Percentiles rank a stretch among this genome's conserved stretches.
phyloP scores from a whole-genome alignment of 164 flowering plant genomes.

The Liriodendron chinense region DNA sequence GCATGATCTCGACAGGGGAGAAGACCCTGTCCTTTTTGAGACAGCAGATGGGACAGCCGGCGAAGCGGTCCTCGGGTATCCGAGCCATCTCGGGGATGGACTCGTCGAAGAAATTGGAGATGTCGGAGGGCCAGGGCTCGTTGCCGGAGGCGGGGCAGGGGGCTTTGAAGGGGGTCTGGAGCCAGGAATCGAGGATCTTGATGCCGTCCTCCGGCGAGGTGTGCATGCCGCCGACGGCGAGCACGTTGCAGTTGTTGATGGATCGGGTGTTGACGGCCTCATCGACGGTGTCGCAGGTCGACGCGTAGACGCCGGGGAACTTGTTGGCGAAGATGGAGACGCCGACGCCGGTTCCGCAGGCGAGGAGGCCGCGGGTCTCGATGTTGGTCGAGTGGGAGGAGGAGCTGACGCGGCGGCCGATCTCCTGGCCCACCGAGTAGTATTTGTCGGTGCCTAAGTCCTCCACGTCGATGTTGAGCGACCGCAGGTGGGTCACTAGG shows the following conservation, averaged over 20 bases:
- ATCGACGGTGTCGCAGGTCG: conserved; percentile 59
- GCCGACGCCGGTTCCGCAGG: conserved; percentile 93
- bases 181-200: conserved; percentile 64
- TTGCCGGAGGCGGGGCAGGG: conserved; percentile 77
- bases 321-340: conserved; percentile 95
- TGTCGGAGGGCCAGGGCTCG: conserved; percentile 64
- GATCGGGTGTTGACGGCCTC: conserved; percentile 80
- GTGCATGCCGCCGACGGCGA: conserved; percentile 74
- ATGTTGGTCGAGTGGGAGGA: conserved; percentile 14
- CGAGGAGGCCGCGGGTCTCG: conserved; percentile 78
- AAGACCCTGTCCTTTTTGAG: conserved; percentile 54
- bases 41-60: conserved; percentile 51
- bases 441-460: conserved; percentile 84
- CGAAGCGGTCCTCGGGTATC: conserved; percentile 24
- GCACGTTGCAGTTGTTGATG: conserved; percentile 89
- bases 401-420: conserved; percentile 70
- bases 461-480: conserved; percentile 73
- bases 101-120: conserved; percentile 48
- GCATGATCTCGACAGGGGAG: conserved; percentile 60
- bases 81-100: conserved; percentile 62
- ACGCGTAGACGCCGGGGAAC: conserved; percentile 78
- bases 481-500: conserved; percentile 67
- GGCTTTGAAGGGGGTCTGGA: conserved; percentile 76
- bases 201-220: conserved; percentile 57
- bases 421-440: conserved; percentile 77